Base-by-base conservation (phyloP, 495 filamentous ascomycete species). In the Pseudevernia furfuracea region DNA sequence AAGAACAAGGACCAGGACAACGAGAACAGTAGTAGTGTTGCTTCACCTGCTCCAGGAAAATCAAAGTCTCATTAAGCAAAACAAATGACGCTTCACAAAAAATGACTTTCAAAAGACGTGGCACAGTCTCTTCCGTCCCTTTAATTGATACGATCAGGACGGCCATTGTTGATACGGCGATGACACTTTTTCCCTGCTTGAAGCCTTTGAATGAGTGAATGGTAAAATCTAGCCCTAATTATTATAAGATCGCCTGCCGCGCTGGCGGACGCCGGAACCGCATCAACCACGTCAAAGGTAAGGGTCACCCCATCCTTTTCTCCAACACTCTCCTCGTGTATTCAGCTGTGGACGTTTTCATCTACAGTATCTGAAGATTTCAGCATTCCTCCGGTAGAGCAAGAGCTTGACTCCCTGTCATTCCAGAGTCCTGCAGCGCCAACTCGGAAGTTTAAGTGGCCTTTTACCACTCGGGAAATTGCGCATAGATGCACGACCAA, bases 381-480 rank as follows among this genome's bases (percentile, higher is more conserved):
- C 52, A 55, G 30, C 48, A 30, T 14, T 30, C 23, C 17, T 14
- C 12, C 2, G 28, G 52, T 34, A 34, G 14, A 55, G 14, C 14
- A 10, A 55, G 7, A 30, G 15, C 17, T 7, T 34, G 52, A 30
- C 30, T 34, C 17, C 9, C 52, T 55, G 14, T 55, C 28, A 32
- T 55, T 34, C 17, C 14, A 34, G 14, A 55, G 11, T 34, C 7
- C 52, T n/a, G 14, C 30, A 34, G 28, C 52, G 52, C 52, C 49
- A 30, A 34, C 4, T 34, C 30, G 28, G 30, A 34, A 55, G 4
- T 30, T 44, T 32, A 53, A 53, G 49, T 53, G 25, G 49, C 49
- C 46, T 49, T n/a, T n/a, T 4, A 53, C 52, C 36, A 25, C 62
- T 63, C 56, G 64, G 66, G 48, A 67, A 61, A 60, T 62, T 65